These are phyloP conservation scores for Colletotrichum euphorbiae DNA, from an alignment of 2,329 filamentous ascomycete genomes.

Conservation along the genomic window DNA sequence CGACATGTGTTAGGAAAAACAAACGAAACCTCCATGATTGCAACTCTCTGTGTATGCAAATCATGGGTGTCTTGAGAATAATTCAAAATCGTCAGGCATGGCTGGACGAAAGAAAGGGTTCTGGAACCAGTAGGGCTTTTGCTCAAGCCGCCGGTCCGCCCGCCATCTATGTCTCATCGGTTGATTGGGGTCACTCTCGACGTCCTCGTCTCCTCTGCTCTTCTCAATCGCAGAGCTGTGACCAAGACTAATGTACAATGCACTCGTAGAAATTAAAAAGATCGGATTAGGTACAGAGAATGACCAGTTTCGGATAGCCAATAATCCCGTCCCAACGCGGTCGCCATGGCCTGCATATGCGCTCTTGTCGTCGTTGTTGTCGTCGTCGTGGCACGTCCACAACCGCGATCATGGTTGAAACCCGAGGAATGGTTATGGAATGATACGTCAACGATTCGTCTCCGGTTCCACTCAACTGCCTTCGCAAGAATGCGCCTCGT, in stretches of 20 bases:
- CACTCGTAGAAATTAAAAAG: slow-evolving; percentile 12
- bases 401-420: background rate
- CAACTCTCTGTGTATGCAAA: background rate
- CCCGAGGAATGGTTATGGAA: background rate
- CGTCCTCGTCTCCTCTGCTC: background rate
- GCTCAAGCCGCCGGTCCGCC: background rate
- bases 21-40: no score
- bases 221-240: background rate
- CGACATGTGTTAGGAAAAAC: slow-evolving; percentile 24
- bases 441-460: background rate
- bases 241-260: background rate
- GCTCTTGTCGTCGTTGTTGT: background rate
- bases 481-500: background rate
- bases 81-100: background rate
- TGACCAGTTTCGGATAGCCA: slow-evolving; percentile 19
- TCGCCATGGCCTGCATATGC: slow-evolving; percentile 34
- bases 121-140: background rate
- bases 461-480: background rate
- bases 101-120: background rate
- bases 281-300: slow-evolving; percentile 25
- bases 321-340: slow-evolving; percentile 1
- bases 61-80: background rate
- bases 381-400: slow-evolving; percentile 11
- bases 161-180: background rate
- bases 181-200: background rate